Percentiles rank a stretch among this genome's conserved stretches.
Conservation (phyloP, 2,329 filamentous ascomycete genomes). For the Pseudogymnoascus sp. region DNA sequence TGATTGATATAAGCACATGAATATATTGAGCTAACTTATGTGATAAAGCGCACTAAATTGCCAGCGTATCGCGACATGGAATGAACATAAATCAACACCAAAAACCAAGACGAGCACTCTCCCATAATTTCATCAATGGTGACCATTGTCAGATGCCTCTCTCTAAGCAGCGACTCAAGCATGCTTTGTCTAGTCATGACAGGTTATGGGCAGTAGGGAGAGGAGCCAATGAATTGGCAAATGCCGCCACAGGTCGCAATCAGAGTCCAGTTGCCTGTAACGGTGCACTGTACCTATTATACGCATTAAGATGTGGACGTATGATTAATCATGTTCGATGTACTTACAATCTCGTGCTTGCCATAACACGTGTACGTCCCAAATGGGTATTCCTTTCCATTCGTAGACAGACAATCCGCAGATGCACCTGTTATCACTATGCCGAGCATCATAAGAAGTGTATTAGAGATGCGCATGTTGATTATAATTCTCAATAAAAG, state of each 20-base stretch:
- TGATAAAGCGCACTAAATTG: neutral
- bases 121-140: neutral
- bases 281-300: neutral
- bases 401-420: neutral
- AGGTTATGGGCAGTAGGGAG: neutral
- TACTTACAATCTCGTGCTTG: neutral
- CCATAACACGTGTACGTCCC: neutral
- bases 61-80: neutral
- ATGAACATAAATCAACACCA: neutral
- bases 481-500: neutral
- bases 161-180: neutral
- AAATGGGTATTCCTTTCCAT: neutral
- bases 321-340: neutral
- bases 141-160: neutral
- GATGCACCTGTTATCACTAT: neutral
- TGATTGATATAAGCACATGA: neutral
- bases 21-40: neutral
- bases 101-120: neutral
- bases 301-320: neutral
- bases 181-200: neutral
- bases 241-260: neutral
- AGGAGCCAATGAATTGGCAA: neutral
- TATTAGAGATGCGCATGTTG: neutral
- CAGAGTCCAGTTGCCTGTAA: neutral
- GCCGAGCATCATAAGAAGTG: neutral